These are phyloP conservation scores for Meyerozyma carpophila DNA, from an alignment of 1,139 yeast species.

Conservation along the genomic window DNA sequence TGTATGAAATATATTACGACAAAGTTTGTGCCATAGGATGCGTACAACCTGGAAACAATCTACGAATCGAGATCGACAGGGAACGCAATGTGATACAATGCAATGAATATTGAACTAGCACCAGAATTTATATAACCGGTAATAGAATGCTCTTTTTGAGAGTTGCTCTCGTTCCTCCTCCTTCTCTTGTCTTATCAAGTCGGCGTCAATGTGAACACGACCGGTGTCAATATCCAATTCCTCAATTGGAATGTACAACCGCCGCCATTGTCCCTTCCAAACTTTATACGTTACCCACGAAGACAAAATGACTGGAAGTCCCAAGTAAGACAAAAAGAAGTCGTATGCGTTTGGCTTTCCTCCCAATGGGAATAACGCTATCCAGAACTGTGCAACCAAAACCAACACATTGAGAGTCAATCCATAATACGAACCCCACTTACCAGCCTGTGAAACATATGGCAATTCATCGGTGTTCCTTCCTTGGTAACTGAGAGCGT, in stretches of 20 bases:
- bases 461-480: conserved; percentile 13
- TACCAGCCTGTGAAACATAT: conserved; percentile 11
- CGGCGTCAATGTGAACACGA: conserved; percentile 12
- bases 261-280: conserved; percentile 11
- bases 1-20: conserved; percentile 65
- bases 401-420: conserved; percentile 9
- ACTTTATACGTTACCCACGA: conserved; percentile 11
- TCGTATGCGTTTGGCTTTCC: conserved; percentile 8
- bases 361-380: conserved; percentile 11
- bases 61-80: not conserved
- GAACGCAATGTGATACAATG: not conserved
- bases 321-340: conserved; percentile 12
- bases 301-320: conserved; percentile 10
- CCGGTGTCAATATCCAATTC: conserved; percentile 13
- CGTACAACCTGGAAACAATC: not conserved
- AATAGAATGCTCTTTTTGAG: conserved; percentile 8
- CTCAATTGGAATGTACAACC: conserved; percentile 9
- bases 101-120: conserved; percentile 5
- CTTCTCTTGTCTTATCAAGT: conserved; percentile 12
- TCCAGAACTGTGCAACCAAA: conserved; percentile 14
- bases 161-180: conserved; percentile 11
- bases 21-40: conserved; percentile 23
- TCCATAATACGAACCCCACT: conserved; percentile 10
- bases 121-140: conserved; percentile 7
- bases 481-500: conserved; percentile 9